Percentiles rank a stretch among this genome's conserved stretches.
Conservation (phyloP, 768 basidiomycete species). For the Serendipita sp. region DNA sequence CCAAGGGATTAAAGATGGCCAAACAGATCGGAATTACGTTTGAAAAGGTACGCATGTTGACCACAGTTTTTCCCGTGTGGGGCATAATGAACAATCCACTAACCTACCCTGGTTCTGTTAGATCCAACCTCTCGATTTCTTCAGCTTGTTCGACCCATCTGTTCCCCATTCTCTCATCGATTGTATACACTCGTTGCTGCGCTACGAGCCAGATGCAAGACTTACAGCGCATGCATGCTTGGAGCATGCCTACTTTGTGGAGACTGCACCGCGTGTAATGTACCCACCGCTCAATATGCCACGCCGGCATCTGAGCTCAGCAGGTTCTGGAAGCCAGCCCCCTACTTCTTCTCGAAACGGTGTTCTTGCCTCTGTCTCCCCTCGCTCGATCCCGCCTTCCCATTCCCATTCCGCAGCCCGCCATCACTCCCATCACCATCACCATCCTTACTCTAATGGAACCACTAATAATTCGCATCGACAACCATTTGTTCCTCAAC, state of each 20-base stretch:
- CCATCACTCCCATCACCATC: constrained; percentile 23
- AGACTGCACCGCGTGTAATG: constrained; percentile 52
- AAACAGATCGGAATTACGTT: constrained; percentile 73
- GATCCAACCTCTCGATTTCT: constrained; percentile 50
- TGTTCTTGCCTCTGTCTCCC: constrained; percentile 24
- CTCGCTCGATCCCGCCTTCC: constrained; percentile 31
- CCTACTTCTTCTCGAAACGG: constrained; percentile 20
- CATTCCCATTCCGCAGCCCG: constrained; percentile 30
- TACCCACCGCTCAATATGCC: constrained; percentile 38
- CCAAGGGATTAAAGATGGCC: constrained; percentile 72
- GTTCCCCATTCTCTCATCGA: constrained; percentile 73
- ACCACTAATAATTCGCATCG: constrained; percentile 18
- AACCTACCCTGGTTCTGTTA: constrained; percentile 16
- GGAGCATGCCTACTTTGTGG: constrained; percentile 75
- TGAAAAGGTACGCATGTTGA: constrained; percentile 49
- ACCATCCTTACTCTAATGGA: constrained; percentile 29
- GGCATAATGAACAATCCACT: constrained; percentile 8
- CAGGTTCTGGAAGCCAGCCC: constrained; percentile 6
- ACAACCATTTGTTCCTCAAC: constrained; percentile 13
- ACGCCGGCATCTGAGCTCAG: constrained; percentile 9
- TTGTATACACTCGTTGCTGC: constrained; percentile 81
- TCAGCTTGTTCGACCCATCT: constrained; percentile 57
- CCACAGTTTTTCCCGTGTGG: constrained; percentile 5
- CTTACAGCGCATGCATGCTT: constrained; percentile 78
- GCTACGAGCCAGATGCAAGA: constrained; percentile 77